A percentile compares a stretch with the other conserved stretches of the same genome.
Conservation (phyloP, 441 rosid species). For the Daphne laureola region DNA sequence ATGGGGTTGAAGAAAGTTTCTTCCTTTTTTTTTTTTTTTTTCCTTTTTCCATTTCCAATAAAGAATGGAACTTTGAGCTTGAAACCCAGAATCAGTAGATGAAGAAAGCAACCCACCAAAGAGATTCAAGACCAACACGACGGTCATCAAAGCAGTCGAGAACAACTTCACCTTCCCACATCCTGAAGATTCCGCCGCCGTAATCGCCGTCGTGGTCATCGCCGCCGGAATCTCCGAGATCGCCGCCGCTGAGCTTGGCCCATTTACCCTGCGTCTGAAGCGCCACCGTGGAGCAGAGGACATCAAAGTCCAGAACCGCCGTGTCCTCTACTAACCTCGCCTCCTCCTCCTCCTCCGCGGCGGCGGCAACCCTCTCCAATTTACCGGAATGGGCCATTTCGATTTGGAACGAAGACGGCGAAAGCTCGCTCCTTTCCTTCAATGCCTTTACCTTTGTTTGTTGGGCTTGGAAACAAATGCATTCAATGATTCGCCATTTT, state of each 20-base stretch:
- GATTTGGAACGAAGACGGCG: too few species aligned
- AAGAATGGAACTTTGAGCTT: not conserved
- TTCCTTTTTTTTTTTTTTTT: not conserved
- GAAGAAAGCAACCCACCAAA: slow-evolving; percentile 35
- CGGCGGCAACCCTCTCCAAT: slow-evolving; percentile 23
- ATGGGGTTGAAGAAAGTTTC: too few species aligned
- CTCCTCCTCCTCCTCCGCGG: slow-evolving; percentile 19
- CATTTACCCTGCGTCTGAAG: slow-evolving; percentile 87
- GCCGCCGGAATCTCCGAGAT: slow-evolving; percentile 25
- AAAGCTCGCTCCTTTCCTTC: too few species aligned
- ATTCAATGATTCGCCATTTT: slow-evolving; percentile 15
- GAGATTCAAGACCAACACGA: slow-evolving; percentile 65
- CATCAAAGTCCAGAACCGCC: slow-evolving; percentile 54
- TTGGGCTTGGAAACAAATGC: too few species aligned
- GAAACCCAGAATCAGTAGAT: not conserved
- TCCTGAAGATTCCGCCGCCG: slow-evolving; percentile 64
- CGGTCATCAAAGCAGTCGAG: slow-evolving; percentile 79
- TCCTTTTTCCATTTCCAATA: not conserved
- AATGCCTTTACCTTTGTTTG: too few species aligned
- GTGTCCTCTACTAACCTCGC: slow-evolving; percentile 35
- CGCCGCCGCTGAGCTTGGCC: slow-evolving; percentile 33
- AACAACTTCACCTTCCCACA: slow-evolving; percentile 91
- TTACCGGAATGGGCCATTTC: slow-evolving; percentile 37
- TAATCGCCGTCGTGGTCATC: slow-evolving; percentile 23
- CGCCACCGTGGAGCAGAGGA: slow-evolving; percentile 69